Evolutionary conservation across 2,329 filamentous ascomycete species (phyloP).

Genomic region (Ceratocystis variospora): DNA sequence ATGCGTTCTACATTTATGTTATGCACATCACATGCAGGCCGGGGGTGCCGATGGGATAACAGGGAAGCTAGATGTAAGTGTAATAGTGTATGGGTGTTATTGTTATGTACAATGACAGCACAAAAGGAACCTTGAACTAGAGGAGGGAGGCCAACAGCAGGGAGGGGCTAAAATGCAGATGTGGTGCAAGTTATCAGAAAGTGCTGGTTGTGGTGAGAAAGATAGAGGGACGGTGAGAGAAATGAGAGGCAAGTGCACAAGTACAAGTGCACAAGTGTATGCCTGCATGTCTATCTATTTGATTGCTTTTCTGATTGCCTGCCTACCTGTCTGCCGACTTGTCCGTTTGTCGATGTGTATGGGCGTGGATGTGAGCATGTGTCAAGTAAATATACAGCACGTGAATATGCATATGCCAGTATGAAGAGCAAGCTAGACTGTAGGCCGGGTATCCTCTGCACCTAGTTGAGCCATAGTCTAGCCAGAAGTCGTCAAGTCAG

Average conservation of each 20-base stretch:
- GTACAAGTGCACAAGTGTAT: too few species aligned
- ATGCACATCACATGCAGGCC: background rate
- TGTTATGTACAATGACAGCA: background rate
- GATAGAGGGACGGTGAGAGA: too few species aligned
- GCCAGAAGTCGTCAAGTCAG: background rate
- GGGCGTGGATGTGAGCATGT: background rate
- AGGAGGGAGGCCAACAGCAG: too few species aligned
- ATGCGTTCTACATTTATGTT: too few species aligned
- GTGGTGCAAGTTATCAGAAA: too few species aligned
- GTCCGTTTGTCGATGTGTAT: background rate
- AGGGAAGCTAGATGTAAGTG: background rate
- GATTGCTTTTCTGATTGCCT: background rate
- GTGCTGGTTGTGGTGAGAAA: too few species aligned
- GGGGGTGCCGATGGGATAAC: background rate
- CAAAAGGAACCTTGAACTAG: too few species aligned
- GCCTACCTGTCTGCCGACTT: background rate
- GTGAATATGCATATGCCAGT: background rate
- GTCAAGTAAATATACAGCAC: background rate
- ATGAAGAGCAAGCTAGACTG: background rate
- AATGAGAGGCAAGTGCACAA: too few species aligned
- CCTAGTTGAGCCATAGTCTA: background rate
- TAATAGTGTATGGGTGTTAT: background rate
- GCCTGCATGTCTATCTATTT: too few species aligned
- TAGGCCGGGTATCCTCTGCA: background rate
- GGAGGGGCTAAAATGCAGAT: too few species aligned